Base-by-base conservation (phyloP, 495 filamentous ascomycete species). In the Barbatosphaeria neglecta region DNA sequence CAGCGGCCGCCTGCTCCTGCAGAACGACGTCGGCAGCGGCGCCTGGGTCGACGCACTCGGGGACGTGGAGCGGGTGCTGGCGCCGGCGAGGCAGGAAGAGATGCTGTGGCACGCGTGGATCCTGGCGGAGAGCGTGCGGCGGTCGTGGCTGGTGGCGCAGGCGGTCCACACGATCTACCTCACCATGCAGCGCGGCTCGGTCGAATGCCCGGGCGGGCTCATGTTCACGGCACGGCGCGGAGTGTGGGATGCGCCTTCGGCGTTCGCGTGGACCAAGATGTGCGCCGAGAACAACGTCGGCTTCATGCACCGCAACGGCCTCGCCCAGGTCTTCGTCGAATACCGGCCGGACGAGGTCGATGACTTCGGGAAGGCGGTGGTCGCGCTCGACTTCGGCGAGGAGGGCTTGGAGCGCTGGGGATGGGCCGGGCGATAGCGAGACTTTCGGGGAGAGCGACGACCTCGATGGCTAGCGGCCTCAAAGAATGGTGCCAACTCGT, bases 81-180 rank as follows among this genome's bases (percentile, higher is more conserved):
- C 17, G 10, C 25, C 18, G 15, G 63, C 61, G 3, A 66, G 57
- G 19, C 69, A 64, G 11, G 67, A 60, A 38, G 70, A 68, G 7
- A 65, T 69, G 40, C 60, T 69, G 11, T 68, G 61, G 52, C 65
- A 60, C 6, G 61, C 67, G 0, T 69, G 61, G 44, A 61, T 69
- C 18, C 31, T 65, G 5, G 47, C 59, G 0, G 63, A 67, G 52
- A 60, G 56, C 23, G 52, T 58, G 7, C 58, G 63, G 2, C 54
- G 63, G n/a, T 59, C 60, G 11, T 63, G 57, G 50, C 42, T 61
- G 20, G 41, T 60, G 7, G 50, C 57, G 0, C 46, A 40, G 9
- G 46, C 44, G 25, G 22, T 56, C 10, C 46, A 52, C 28, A 46
- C 45, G 16, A 43, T 45, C 2, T 64, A 63, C 45, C 38, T 50